A percentile compares a stretch with the other conserved stretches of the same genome.
Conservation (phyloP, 1,284 basidiomycete species). For the Puccinia polysora region DNA sequence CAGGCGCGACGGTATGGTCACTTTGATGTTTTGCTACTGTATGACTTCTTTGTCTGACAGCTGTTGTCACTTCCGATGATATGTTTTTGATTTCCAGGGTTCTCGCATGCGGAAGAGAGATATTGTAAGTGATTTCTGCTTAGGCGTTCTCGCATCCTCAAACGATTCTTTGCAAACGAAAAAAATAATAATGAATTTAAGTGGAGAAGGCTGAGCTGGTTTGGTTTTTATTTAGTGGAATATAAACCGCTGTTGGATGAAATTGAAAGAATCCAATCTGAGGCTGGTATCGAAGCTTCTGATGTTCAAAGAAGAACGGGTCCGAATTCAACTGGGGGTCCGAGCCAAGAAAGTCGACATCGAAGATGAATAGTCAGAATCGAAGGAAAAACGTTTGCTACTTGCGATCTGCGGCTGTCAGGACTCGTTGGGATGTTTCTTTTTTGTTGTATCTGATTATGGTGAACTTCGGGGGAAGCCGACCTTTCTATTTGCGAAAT, state of each 20-base stretch:
- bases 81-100: too few relatives aligned
- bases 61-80: too few relatives aligned
- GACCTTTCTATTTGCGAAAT: too few relatives aligned
- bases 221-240: conserved; percentile 47
- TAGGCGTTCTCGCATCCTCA: too few relatives aligned
- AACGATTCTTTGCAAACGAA: neutral
- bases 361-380: conserved; percentile 48
- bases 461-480: too few relatives aligned
- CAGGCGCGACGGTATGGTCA: conserved; percentile 61
- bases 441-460: too few relatives aligned
- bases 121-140: conserved; percentile 63
- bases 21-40: neutral
- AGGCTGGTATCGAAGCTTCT: conserved; percentile 79
- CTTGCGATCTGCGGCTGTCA: too few relatives aligned
- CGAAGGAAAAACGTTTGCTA: too few relatives aligned
- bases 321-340: conserved; percentile 52
- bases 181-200: too few relatives aligned
- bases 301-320: conserved; percentile 62
- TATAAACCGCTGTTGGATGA: conserved; percentile 76
- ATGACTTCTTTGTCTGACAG: neutral
- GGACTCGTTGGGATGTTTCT: too few relatives aligned
- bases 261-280: conserved; percentile 75
- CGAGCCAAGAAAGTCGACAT: conserved; percentile 51
- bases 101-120: conserved; percentile 65
- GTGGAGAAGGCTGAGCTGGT: neutral